Evolutionary conservation across 805 yeast species (phyloP).

Genomic region (Hanseniaspora jakobsenii): DNA sequence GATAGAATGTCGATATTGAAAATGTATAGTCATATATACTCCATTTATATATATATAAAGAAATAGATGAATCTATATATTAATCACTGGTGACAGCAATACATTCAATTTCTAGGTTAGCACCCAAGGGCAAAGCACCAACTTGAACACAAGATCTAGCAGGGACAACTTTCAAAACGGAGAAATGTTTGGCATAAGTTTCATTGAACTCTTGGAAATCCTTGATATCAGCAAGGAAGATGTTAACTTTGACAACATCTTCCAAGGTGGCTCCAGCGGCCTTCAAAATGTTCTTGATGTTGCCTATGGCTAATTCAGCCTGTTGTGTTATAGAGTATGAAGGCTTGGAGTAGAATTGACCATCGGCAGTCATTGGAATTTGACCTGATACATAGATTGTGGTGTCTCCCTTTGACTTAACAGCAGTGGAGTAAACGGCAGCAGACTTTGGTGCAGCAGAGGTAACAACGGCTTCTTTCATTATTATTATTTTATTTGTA

Average conservation of each 20-base stretch:
- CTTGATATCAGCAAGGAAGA: conserved; percentile 73
- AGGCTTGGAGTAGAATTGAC: conserved; percentile 51
- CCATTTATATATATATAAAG: too few species aligned
- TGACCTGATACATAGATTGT: conserved; percentile 81
- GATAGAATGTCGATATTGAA: too few species aligned
- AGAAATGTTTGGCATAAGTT: conserved; percentile 60
- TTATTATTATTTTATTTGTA: background rate
- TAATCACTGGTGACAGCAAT: conserved; percentile 40
- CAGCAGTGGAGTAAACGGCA: conserved; percentile 91
- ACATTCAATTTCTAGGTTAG: conserved; percentile 67
- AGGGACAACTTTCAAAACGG: conserved; percentile 46
- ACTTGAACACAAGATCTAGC: conserved; percentile 93
- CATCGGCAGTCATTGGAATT: conserved; percentile 67
- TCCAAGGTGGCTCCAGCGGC: conserved; percentile 69
- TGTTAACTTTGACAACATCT: conserved; percentile 50
- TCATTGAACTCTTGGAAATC: conserved; percentile 66
- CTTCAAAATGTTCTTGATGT: conserved; percentile 52
- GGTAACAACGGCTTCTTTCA: conserved; percentile 28
- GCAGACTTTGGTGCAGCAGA: conserved; percentile 92
- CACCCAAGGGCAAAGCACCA: conserved; percentile 69
- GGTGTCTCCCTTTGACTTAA: conserved; percentile 47
- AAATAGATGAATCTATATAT: too few species aligned
- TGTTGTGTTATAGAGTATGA: conserved; percentile 43
- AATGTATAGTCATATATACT: too few species aligned
- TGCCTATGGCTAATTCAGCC: conserved; percentile 52